Evolutionary conservation across 805 yeast species (phyloP), one percentile per base, ranked within the genome.

Genomic region (Hagleromyces aurorensis): DNA sequence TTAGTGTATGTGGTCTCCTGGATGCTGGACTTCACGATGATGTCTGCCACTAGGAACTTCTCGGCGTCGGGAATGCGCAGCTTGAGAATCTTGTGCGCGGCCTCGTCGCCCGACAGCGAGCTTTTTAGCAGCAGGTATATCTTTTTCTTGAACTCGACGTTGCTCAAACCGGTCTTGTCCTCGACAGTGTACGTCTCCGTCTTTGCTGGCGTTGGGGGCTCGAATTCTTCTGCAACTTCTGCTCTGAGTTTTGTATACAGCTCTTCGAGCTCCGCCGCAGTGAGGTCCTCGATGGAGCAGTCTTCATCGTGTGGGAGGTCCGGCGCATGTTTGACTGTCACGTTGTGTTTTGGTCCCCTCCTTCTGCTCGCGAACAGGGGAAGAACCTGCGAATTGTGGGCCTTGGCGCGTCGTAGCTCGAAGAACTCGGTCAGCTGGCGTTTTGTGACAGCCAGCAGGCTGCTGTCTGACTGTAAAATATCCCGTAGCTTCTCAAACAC

Each of bases 41-140:
- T 80, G 41, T 80, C 86, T 6, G 72, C 75, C 9, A 84, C 63
- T 41, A 70, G 69, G 4, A 55, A 55, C 41, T 76, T 72, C 25
- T 70, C 64, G 6, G 61, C 51, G 9, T 43, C 50, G 1, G 60
- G 56, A 9, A 66, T 59, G 6, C 64, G 46, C 8, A 82, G 46
- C 46, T 69, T 71, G 22, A 82, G 43, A 5, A 91, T 57, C 52
- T 87, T 87, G 53, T 87, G 97, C 1, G 84, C 86, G 1, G 94
- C 89, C 61, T 91, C 98, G 42, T 84, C 94, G 4, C 87, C 75
- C 0, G 93, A 78, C 78, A 89, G 72, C 36, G 94, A 76, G 13
- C 96, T 84, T 78, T 83, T 85, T 7, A 91, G 62, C 0, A 89
- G 78, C 16, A 87, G 59, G 45, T 89, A 89, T 2, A 89, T 79